Percentiles rank a stretch among this genome's conserved stretches.
phyloP scores from a whole-genome alignment of 164 flowering plant species.

The Vitis rotundifolia region DNA sequence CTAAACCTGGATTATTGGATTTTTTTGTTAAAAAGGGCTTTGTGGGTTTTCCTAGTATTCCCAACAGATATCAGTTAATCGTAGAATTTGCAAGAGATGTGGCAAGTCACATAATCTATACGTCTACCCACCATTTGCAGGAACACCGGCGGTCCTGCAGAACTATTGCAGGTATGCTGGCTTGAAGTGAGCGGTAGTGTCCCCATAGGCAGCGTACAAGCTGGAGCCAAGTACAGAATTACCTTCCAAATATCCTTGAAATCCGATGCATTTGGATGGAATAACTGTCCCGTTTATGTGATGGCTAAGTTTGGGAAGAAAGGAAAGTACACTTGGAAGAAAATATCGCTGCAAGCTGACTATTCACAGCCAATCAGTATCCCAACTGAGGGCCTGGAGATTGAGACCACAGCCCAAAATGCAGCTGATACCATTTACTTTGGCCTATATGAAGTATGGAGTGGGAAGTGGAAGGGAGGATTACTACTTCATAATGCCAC shows the following conservation, averaged over 20 bases:
- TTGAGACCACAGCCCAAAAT: background rate
- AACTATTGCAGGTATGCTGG: conserved; percentile 39
- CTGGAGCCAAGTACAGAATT: conserved; percentile 10
- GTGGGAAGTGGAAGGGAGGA: conserved; percentile 49
- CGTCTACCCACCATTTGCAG: background rate
- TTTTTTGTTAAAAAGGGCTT: too few relatives aligned
- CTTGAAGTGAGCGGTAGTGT: conserved; percentile 31
- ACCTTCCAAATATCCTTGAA: conserved; percentile 21
- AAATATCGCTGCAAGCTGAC: background rate
- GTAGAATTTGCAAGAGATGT: too few relatives aligned
- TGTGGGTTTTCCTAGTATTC: too few relatives aligned
- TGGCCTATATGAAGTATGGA: conserved; percentile 51
- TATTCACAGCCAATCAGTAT: too few relatives aligned
- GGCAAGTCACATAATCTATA: background rate
- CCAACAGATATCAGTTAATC: too few relatives aligned
- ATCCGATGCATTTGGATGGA: conserved; percentile 41
- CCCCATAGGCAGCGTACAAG: background rate
- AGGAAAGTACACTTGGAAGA: conserved; percentile 18
- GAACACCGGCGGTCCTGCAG: conserved; percentile 9
- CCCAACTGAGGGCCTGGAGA: too few relatives aligned
- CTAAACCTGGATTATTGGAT: too few relatives aligned
- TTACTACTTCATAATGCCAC: conserved; percentile 19
- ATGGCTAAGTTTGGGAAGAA: conserved; percentile 40
- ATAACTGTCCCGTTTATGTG: conserved; percentile 15
- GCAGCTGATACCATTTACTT: conserved; percentile 15